Evolutionary conservation across 371 early-diverging fungal genomes (phyloP), one percentile per base, ranked within the genome.

Genomic region (Dichotomocladium elegans): DNA sequence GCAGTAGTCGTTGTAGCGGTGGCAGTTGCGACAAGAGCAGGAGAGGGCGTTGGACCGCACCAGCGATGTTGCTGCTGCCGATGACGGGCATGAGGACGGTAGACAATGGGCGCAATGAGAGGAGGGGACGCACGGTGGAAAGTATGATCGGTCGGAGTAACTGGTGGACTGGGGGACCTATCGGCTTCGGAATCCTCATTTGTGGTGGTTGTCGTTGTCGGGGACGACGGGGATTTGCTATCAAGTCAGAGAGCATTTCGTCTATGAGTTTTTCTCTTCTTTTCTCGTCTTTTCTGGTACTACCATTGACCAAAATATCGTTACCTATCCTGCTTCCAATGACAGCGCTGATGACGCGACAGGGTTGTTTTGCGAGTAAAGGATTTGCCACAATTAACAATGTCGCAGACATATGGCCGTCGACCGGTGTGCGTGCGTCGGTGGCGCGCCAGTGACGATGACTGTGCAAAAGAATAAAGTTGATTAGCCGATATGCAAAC

Each of bases 291-390:
- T 28, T 14, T 8, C 21, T 21, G 30, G 37, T 22, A 19, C 1
- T 25, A 21, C 11, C 45, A 43, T 31, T 12, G 31, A 10, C 12
- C 9, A 17, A 26, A 9, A 17, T 47, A 21, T 27, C 7, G 9
- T n/a, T 5, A 58, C 53, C 41, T 61, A 61, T 60, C 41, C 37
- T 17, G 17, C 37, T 53, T 34, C 41, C 43, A n/a, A 53, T 70
- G 70, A 24, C 63, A 72, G 33, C 80, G 72, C 48, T 74, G 74
- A 51, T 86, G 86, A 53, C 79, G 79, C 25, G 80, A 80, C 29
- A 86, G 55, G 6, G 80, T 84, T 2, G 83, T 83, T 68, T 82
- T 81, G 50, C 85, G 79, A 48, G 77, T 77, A 49, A 79, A 81
- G 19, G 79, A 68, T 60, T 76, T 75, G 34, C 68, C 73, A 65